Percentiles rank a stretch among this genome's conserved stretches.
These are phyloP conservation scores for Penicillium sp. DNA, from an alignment of 2,329 filamentous ascomycete genomes.

Conservation along the genomic window DNA sequence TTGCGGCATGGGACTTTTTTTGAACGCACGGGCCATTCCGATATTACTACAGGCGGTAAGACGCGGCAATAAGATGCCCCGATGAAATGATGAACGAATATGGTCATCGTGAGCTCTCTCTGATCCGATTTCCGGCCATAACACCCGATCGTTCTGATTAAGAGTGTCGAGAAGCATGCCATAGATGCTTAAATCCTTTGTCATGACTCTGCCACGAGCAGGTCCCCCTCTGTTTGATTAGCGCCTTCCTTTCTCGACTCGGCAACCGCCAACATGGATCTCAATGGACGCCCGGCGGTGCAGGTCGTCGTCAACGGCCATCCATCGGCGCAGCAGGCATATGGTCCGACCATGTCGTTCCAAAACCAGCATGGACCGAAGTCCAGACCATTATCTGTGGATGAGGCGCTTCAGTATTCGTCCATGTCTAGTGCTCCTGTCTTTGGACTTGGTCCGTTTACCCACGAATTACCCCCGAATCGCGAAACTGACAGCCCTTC, in stretches of 20 bases:
- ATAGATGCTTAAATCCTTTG: slow-evolving; percentile 26
- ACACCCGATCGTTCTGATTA: slow-evolving; percentile 15
- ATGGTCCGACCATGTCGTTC: slow-evolving; percentile 32
- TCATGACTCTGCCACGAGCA: slow-evolving; percentile 41
- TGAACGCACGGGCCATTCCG: slow-evolving; percentile 26
- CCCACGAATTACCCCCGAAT: slow-evolving; percentile 5
- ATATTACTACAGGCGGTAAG: slow-evolving; percentile 26
- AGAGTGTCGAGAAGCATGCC: slow-evolving; percentile 23
- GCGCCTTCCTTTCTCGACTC: slow-evolving; percentile 28
- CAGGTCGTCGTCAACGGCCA: slow-evolving; percentile 49
- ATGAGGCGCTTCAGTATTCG: slow-evolving; percentile 54
- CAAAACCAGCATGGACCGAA: slow-evolving; percentile 38
- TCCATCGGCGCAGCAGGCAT: slow-evolving; percentile 31
- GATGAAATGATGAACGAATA: slow-evolving; percentile 26
- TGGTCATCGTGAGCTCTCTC: slow-evolving; percentile 18
- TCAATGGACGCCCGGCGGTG: slow-evolving; percentile 44
- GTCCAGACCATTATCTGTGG: slow-evolving; percentile 47
- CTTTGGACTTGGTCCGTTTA: slow-evolving; percentile 48
- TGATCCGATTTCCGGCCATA: slow-evolving; percentile 3
- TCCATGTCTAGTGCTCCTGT: slow-evolving; percentile 55
- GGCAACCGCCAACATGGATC: slow-evolving; percentile 43
- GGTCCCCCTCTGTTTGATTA: slow-evolving; percentile 30
- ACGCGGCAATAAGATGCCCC: slow-evolving; percentile 22
- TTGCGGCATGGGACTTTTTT: slow-evolving; percentile 25
- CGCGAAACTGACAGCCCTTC: slow-evolving; percentile 16